Base-by-base conservation (phyloP, 2,329 filamentous ascomycete species). In the Gaeumannomyces tritici region DNA sequence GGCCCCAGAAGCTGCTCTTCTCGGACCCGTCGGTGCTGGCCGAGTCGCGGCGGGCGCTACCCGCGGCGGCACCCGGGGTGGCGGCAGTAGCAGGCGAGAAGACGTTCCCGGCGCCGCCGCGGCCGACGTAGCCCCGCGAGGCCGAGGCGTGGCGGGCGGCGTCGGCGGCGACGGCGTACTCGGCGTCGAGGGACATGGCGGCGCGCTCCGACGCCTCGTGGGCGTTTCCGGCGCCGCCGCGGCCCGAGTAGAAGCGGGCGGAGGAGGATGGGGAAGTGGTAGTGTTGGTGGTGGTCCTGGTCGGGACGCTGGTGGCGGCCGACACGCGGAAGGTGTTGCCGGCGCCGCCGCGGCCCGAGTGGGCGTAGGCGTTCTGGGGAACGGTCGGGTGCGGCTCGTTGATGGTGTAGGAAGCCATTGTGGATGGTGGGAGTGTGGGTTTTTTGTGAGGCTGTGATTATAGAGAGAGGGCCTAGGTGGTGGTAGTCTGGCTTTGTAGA, bases 221-320 rank as follows among this genome's bases (percentile, higher is more conserved):
- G 65, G 84, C 80, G 76, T 89, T 89, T 69, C 87, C 87, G 2
- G 85, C 86, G 63, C 87, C 86, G 67, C 87, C 87, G 63, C 87
- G 84, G 68, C 87, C 87, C 13, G 81, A 81, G 76, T 85, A 83
- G 79, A 88, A 88, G 75, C 81, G 79, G 64, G 77, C 67, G 68
- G 79, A 66, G 65, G 74, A 75, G 59, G 80, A 78, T 64, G 80
- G 77, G 63, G 75, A 67, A 64, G 73, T 69, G 9, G 73, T 72
- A 66, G 77, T 75, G 63, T 73, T 72, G 61, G 73, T 71, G 65
- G 72, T 64, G 64, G 80, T 77, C 63, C 78, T 72, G 62, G 82
- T 80, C 62, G 81, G 78, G 61, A 82, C 75, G 69, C 79, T 75
- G 60, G 76, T 77, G 35, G 65, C 67, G 7, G 69, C 66, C 24